phyloP scores from a whole-genome alignment of 805 yeast genomes.

The Jamesozyma spencerorum region DNA sequence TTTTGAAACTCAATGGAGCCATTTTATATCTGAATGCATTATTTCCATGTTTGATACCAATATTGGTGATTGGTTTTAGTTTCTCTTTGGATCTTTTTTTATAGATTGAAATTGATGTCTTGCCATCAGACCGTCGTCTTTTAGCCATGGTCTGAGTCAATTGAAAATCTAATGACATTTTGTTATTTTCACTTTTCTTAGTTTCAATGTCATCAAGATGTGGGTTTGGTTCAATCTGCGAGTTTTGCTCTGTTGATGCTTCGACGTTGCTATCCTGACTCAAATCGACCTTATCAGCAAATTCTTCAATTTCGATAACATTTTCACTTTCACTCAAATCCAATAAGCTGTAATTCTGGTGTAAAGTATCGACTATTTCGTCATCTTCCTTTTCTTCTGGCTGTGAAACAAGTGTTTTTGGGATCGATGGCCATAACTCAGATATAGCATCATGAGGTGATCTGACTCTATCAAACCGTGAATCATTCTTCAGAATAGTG shows the following conservation, averaged over 20 bases:
- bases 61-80: background rate
- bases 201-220: too few relatives aligned
- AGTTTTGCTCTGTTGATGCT: too few relatives aligned
- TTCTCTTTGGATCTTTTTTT: background rate
- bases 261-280: too few relatives aligned
- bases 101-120: too few relatives aligned
- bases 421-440: constrained; percentile 26
- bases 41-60: constrained; percentile 1
- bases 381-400: background rate
- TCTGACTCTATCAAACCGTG: constrained; percentile 19
- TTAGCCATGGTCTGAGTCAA: constrained; percentile 20
- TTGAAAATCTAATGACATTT: constrained; percentile 14
- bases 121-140: constrained; percentile 5
- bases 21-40: constrained; percentile 9
- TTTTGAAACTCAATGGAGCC: constrained; percentile 18
- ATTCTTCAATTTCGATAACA: constrained; percentile 8
- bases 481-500: constrained; percentile 17
- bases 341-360: constrained; percentile 4
- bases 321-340: constrained; percentile 7
- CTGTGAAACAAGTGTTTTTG: constrained; percentile 7
- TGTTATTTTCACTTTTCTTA: too few relatives aligned
- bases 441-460: constrained; percentile 28
- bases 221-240: background rate
- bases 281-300: too few relatives aligned
- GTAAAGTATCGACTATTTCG: constrained; percentile 3